phyloP scores from a whole-genome alignment of 805 yeast species.

The Ogataea pignaliae region DNA sequence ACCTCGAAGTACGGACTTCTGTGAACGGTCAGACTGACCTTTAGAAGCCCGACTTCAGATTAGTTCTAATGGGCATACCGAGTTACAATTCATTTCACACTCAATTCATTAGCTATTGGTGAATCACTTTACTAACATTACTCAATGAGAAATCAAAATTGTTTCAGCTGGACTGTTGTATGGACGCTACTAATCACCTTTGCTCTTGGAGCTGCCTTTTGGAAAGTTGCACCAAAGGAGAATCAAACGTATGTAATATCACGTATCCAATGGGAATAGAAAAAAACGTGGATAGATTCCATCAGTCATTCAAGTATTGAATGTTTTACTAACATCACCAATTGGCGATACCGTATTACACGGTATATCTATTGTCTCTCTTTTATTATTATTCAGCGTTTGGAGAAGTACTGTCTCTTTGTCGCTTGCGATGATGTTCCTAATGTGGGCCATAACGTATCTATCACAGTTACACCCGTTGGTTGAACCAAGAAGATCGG shows the following conservation, averaged over 20 bases:
- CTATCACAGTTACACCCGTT: conserved; percentile 85
- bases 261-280: no score
- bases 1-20: no score
- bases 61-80: background rate
- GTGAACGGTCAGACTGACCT: no score
- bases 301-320: no score
- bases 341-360: no score
- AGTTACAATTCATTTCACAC: background rate
- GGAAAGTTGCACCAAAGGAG: conserved; percentile 83
- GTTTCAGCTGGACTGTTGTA: conserved; percentile 62
- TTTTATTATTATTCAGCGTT: conserved; percentile 33
- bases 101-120: background rate
- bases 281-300: no score
- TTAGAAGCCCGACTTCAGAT: no score
- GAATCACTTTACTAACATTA: conserved; percentile 1
- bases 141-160: background rate
- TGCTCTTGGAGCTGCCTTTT: conserved; percentile 58
- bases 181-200: conserved; percentile 56
- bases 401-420: conserved; percentile 73
- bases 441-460: conserved; percentile 79
- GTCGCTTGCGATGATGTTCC: conserved; percentile 60
- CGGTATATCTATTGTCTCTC: no score
- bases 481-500: conserved; percentile 86
- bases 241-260: conserved; percentile 54
- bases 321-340: no score